Percentiles rank a stretch among this genome's conserved stretches.
Evolutionary conservation across 768 basidiomycete genomes (phyloP).

Genomic region (Xerocomellus dryophilus): DNA sequence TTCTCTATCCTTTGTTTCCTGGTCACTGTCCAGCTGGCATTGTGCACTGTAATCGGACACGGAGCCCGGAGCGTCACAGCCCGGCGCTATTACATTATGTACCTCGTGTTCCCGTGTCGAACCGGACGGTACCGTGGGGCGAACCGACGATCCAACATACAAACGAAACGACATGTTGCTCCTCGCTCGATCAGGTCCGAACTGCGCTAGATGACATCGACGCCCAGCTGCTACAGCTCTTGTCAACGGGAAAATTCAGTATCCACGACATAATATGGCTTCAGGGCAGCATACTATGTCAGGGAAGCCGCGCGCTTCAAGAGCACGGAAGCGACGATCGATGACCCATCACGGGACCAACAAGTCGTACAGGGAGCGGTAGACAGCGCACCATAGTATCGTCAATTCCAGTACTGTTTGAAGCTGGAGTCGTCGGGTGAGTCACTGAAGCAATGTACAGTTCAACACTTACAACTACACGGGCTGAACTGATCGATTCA

Average conservation of each 20-base stretch:
- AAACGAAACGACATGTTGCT: too few species aligned
- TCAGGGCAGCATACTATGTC: slow-evolving; percentile 18
- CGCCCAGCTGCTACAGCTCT: too few species aligned
- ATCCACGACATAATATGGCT: background rate
- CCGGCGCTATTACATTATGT: slow-evolving; percentile 10
- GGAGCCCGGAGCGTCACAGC: background rate
- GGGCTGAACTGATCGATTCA: background rate
- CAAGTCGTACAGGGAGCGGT: slow-evolving; percentile 22
- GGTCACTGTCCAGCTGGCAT: background rate
- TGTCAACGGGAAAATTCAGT: too few species aligned
- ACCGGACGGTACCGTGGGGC: too few species aligned
- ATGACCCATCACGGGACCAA: slow-evolving; percentile 12
- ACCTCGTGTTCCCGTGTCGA: too few species aligned
- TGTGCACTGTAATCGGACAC: background rate
- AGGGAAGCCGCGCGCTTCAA: slow-evolving; percentile 29
- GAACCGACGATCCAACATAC: too few species aligned
- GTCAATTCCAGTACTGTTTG: slow-evolving; percentile 24
- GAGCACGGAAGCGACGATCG: slow-evolving; percentile 8
- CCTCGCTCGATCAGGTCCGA: too few species aligned
- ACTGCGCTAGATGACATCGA: too few species aligned
- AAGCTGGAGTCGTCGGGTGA: background rate
- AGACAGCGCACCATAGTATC: slow-evolving; percentile 18
- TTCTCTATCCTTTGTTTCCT: background rate
- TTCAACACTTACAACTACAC: slow-evolving; percentile 8
- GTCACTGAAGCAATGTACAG: slow-evolving; percentile 2